Base-by-base conservation (phyloP, 495 filamentous ascomycete genomes). In the Aspergillus indologenus region DNA sequence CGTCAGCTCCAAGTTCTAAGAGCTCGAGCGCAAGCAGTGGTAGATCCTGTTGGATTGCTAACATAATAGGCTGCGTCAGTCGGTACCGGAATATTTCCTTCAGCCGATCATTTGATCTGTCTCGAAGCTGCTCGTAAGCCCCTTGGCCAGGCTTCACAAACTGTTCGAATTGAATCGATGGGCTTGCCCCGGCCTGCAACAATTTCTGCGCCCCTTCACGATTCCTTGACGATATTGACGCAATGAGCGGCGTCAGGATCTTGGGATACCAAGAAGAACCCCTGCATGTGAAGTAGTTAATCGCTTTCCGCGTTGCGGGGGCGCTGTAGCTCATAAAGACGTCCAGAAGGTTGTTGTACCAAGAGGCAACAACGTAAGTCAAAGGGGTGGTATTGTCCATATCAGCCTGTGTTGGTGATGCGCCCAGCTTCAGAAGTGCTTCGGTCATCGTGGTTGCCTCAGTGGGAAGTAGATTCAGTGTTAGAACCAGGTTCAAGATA, bases 371-470 rank as follows among this genome's bases (percentile, higher is more conserved):
- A 40, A 76, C 69, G 62, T 77, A 90, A 54, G 91, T 81, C 51
- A 93, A 74, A 0, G 83, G 80, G 0, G 87, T 90, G 12, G 71
- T 65, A 0, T 82, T 76, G 31, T 78, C 69, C 22, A 78, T 62
- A 60, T 92, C 89, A 0, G 84, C 89, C 64, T 93, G 90, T 1
- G 87, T 83, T 43, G 83, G 83, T 1, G 87, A 88, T 9, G 88
- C 88, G 3, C 89, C 89, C 1, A 90, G 73, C 22, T 82, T 76
- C n/a, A 93, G 65, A 26, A 95, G 77, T 0, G 80, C 79, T 57
- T 75, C 70, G 1, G 76, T 77, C 79, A 90, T 90, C 6, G 71
- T 70, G 56, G 75, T 77, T 1, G 85, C 84, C 59, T 86, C 81
- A 7, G 87, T 81, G 11, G 77, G 55, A 0, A 84, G 82, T 1